Percentiles rank a stretch among this genome's conserved stretches.
phyloP scores from a whole-genome alignment of 768 basidiomycete genomes.

The Macrolepiota fuliginosa region DNA sequence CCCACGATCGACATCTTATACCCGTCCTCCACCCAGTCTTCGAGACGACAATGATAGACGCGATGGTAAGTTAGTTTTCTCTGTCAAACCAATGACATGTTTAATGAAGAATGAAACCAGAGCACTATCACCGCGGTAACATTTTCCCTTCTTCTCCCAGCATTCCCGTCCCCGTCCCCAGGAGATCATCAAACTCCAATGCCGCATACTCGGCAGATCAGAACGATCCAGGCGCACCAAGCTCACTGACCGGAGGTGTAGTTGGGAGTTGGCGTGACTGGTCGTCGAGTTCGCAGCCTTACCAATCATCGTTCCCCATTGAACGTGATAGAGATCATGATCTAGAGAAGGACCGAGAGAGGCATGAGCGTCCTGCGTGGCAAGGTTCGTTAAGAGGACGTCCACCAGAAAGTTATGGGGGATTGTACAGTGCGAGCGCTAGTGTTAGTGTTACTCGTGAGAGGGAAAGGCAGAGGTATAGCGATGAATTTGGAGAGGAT shows the following conservation, averaged over 20 bases:
- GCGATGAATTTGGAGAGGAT: slow-evolving; percentile 7
- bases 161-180: slow-evolving; percentile 6
- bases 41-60: not conserved
- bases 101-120: not conserved
- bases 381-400: slow-evolving; percentile 2
- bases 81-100: not conserved
- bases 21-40: not conserved
- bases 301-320: not conserved
- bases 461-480: slow-evolving; percentile 7
- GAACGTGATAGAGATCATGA: not conserved
- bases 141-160: slow-evolving; percentile 2
- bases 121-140: not conserved
- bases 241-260: not conserved
- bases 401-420: not conserved
- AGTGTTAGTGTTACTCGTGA: not conserved
- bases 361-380: not conserved
- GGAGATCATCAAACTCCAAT: not conserved
- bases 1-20: not conserved
- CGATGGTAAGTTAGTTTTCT: slow-evolving; percentile 3
- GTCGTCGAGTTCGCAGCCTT: not conserved
- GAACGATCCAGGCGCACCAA: not conserved
- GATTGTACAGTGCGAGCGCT: not conserved
- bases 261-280: slow-evolving; percentile 10
- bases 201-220: not conserved
- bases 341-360: not conserved